Conservation (phyloP, 78 protist genomes). For the Polysphondylium violaceum region DNA sequence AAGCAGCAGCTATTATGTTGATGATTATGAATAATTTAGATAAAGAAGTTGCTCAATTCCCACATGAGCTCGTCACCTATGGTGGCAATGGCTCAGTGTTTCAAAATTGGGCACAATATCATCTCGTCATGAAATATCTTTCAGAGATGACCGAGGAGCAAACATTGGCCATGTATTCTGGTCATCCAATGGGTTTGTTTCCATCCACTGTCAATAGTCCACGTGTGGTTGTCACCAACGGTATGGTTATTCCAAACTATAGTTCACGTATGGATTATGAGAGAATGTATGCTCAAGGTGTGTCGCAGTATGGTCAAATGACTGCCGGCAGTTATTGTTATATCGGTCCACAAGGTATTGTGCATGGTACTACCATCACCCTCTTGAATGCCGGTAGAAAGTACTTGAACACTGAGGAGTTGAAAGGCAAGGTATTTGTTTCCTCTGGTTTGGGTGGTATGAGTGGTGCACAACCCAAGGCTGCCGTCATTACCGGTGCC, state of each 20-base stretch:
- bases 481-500: conserved; percentile 86
- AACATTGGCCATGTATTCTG: conserved; percentile 92
- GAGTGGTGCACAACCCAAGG: conserved; percentile 96
- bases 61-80: conserved; percentile 95
- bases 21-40: conserved; percentile 96
- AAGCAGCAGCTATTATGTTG: conserved; percentile 92
- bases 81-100: conserved; percentile 97
- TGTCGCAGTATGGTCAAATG: conserved; percentile 95
- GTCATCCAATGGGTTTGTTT: conserved; percentile 90
- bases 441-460: conserved; percentile 96
- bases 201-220: conserved; percentile 78
- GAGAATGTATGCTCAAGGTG: conserved; percentile 91
- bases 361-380: conserved; percentile 95
- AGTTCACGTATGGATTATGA: conserved; percentile 89
- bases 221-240: conserved; percentile 92
- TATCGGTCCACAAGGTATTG: conserved; percentile 95
- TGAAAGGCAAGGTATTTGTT: conserved; percentile 85
- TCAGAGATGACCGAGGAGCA: conserved; percentile 90
- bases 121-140: conserved; percentile 89
- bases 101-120: conserved; percentile 93
- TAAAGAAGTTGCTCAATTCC: conserved; percentile 94
- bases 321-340: conserved; percentile 93
- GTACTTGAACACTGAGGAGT: conserved; percentile 59
- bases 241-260: conserved; percentile 95
- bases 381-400: conserved; percentile 94